Conservation (phyloP, 768 basidiomycete genomes). For the Tulasnella sp. region DNA sequence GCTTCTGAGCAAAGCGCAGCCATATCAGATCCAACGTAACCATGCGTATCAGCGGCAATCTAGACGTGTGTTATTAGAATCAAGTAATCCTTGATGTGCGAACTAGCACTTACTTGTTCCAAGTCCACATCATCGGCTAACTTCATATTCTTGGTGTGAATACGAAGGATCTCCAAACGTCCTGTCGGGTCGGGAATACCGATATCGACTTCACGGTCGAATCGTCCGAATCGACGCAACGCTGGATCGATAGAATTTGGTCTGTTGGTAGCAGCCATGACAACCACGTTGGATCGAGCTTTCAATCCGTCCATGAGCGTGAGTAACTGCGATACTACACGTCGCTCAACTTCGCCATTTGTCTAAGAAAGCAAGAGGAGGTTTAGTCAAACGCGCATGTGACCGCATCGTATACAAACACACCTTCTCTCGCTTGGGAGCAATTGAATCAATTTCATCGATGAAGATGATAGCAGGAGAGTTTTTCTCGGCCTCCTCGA, state of each 20-base stretch:
- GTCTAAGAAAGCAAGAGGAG: slow-evolving; percentile 39
- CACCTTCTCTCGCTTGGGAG: slow-evolving; percentile 98
- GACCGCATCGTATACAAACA: slow-evolving; percentile 15
- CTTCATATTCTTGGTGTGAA: slow-evolving; percentile 99
- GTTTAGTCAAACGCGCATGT: slow-evolving; percentile 12
- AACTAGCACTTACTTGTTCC: slow-evolving; percentile 61
- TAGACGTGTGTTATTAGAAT: slow-evolving; percentile 24
- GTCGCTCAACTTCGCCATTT: slow-evolving; percentile 98
- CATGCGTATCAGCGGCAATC: slow-evolving; percentile 98
- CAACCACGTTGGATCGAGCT: slow-evolving; percentile 96
- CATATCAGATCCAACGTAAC: slow-evolving; percentile 97
- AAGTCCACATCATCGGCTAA: slow-evolving; percentile 91
- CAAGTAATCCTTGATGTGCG: slow-evolving; percentile 1
- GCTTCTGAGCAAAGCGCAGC: slow-evolving; percentile 98
- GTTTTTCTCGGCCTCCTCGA: slow-evolving; percentile 99
- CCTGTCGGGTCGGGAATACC: slow-evolving; percentile 99
- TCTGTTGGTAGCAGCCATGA: slow-evolving; percentile 98
- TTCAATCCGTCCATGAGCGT: slow-evolving; percentile 99
- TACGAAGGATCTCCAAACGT: slow-evolving; percentile 94
- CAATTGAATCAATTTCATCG: slow-evolving; percentile 98
- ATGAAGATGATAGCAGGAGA: slow-evolving; percentile 99
- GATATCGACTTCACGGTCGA: slow-evolving; percentile 98
- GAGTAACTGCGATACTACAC: slow-evolving; percentile 94
- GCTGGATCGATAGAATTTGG: slow-evolving; percentile 99
- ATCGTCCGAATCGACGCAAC: slow-evolving; percentile 95